Conservation (phyloP, 73 alveolate species). For the Paramecium biaurelia region DNA sequence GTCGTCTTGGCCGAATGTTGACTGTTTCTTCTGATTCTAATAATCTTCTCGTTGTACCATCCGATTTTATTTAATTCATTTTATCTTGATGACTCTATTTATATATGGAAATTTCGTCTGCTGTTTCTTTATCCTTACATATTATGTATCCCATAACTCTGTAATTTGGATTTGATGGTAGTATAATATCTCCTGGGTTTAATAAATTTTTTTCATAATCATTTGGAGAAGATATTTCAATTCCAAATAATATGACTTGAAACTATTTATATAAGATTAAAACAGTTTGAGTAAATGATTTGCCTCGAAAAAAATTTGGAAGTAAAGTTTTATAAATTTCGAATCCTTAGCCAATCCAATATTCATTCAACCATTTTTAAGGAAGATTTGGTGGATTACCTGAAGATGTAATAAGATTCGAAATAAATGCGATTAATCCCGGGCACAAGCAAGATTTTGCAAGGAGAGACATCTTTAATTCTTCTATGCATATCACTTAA, state of each 20-base stretch:
- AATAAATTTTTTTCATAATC: constrained; percentile 77
- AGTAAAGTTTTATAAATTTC: constrained; percentile 89
- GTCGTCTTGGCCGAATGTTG: neutral
- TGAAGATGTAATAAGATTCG: constrained; percentile 85
- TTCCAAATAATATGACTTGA: constrained; percentile 86
- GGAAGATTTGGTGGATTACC: constrained; percentile 80
- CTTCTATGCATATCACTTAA: constrained; percentile 92
- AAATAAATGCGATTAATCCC: constrained; percentile 88
- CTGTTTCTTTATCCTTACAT: constrained; percentile 73
- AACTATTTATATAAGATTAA: constrained; percentile 78
- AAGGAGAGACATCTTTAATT: constrained; percentile 84
- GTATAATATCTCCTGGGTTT: constrained; percentile 82
- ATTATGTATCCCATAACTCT: constrained; percentile 73
- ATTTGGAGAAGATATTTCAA: constrained; percentile 78
- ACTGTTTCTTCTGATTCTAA: neutral
- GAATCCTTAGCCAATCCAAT: constrained; percentile 92
- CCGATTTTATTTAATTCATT: neutral
- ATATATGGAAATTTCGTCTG: constrained; percentile 68
- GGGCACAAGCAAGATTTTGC: constrained; percentile 94
- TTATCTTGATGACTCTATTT: neutral
- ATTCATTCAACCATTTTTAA: constrained; percentile 87
- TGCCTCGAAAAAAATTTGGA: constrained; percentile 71
- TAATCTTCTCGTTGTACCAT: constrained; percentile 15
- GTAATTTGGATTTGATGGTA: constrained; percentile 72
- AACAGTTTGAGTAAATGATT: constrained; percentile 82